Evolutionary conservation across 352 stramenopile species (phyloP).

Genomic region (Phytophthora fragariaefolia): DNA sequence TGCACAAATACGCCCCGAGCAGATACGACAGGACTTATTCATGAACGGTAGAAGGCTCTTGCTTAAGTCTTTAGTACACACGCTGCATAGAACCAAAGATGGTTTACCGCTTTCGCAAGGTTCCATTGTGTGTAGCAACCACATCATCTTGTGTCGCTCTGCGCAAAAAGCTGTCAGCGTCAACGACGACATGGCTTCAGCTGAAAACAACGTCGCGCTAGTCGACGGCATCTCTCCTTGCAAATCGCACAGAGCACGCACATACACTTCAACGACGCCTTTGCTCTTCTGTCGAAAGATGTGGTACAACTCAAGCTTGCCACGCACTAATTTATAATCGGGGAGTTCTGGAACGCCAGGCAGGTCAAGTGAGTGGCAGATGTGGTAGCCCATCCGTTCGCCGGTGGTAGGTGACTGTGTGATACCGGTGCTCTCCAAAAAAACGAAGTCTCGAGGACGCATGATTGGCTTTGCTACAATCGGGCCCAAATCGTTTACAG

Average conservation of each 20-base stretch:
- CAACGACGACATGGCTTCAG: conserved; percentile 38
- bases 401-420: conserved; percentile 34
- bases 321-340: conserved; percentile 48
- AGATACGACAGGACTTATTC: conserved; percentile 50
- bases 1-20: conserved; percentile 36
- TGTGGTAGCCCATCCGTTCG: conserved; percentile 59
- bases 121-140: conserved; percentile 35
- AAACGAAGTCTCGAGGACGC: conserved; percentile 50
- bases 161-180: conserved; percentile 34
- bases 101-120: conserved; percentile 34
- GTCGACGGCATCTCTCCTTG: conserved; percentile 39
- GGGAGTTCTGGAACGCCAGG: conserved; percentile 37
- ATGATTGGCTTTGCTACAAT: conserved; percentile 35
- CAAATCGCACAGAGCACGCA: conserved; percentile 36
- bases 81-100: conserved; percentile 35
- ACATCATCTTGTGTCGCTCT: conserved; percentile 56
- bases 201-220: conserved; percentile 34
- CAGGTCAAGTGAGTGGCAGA: conserved; percentile 52
- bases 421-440: conserved; percentile 54
- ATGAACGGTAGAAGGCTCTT: conserved; percentile 46
- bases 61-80: conserved; percentile 47
- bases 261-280: conserved; percentile 53
- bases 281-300: conserved; percentile 52
- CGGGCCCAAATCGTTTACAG: conserved; percentile 44
- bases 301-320: conserved; percentile 44